Evolutionary conservation across 805 yeast genomes (phyloP).

Genomic region (Ogataea naganishii): DNA sequence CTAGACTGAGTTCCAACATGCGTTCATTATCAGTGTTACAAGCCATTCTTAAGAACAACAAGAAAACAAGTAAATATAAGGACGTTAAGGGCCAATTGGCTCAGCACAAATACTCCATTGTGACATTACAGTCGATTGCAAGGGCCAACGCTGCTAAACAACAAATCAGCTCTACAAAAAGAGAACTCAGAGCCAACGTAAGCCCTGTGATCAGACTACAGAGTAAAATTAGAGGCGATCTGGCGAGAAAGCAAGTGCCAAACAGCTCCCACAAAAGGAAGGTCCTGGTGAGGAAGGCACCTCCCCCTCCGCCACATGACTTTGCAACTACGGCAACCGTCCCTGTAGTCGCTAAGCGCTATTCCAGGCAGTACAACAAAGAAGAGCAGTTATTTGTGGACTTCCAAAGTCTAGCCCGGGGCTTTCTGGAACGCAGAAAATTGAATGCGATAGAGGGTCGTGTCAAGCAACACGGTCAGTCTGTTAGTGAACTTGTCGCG

Average conservation of each 20-base stretch:
- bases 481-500: slow-evolving; percentile 31
- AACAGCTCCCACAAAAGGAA: background rate
- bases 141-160: slow-evolving; percentile 22
- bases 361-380: slow-evolving; percentile 8
- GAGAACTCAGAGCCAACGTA: no score
- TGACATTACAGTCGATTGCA: slow-evolving; percentile 25
- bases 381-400: slow-evolving; percentile 13
- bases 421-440: slow-evolving; percentile 33
- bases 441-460: slow-evolving; percentile 33
- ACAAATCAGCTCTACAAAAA: slow-evolving; percentile 8
- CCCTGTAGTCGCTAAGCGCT: no score
- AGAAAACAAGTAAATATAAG: slow-evolving; percentile 12
- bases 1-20: slow-evolving; percentile 10
- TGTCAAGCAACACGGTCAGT: slow-evolving; percentile 29
- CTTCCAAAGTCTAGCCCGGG: slow-evolving; percentile 35
- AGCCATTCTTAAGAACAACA: slow-evolving; percentile 25
- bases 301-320: no score
- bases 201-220: slow-evolving; percentile 27
- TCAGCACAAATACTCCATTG: slow-evolving; percentile 13
- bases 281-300: no score
- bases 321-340: no score
- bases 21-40: slow-evolving; percentile 30
- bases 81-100: slow-evolving; percentile 9
- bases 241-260: slow-evolving; percentile 18
- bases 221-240: slow-evolving; percentile 32